A percentile compares a stretch with the other conserved stretches of the same genome.
Conservation (phyloP, 371 early-diverging fungal species). For the Gilbertella persicaria region DNA sequence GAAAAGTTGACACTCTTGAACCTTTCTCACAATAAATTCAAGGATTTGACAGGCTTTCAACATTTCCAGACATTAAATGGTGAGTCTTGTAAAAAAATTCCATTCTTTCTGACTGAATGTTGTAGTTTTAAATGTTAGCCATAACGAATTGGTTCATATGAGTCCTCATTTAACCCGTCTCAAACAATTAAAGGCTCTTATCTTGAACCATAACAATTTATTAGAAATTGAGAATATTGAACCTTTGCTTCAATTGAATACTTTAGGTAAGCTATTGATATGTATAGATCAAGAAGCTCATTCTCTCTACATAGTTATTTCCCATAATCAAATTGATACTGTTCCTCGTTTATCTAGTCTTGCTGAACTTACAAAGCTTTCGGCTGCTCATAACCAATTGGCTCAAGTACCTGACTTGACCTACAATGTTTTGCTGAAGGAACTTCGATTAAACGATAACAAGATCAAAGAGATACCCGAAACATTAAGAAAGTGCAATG, state of each 20-base stretch:
- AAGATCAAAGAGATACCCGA: slow-evolving; percentile 68
- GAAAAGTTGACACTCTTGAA: slow-evolving; percentile 66
- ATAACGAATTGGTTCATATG: slow-evolving; percentile 70
- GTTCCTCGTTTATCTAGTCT: slow-evolving; percentile 60
- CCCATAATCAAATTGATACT: slow-evolving; percentile 73
- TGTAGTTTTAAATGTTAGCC: slow-evolving; percentile 75
- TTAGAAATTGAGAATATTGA: slow-evolving; percentile 65
- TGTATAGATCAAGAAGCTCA: neutral
- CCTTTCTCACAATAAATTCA: slow-evolving; percentile 66
- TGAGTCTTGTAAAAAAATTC: slow-evolving; percentile 19
- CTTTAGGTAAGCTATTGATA: slow-evolving; percentile 53
- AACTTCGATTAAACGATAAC: slow-evolving; percentile 81
- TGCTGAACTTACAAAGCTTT: slow-evolving; percentile 70
- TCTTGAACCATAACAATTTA: slow-evolving; percentile 78
- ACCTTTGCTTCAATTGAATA: slow-evolving; percentile 63
- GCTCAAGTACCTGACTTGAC: slow-evolving; percentile 70
- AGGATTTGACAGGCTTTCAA: slow-evolving; percentile 62
- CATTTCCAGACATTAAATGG: slow-evolving; percentile 63
- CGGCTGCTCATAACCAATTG: slow-evolving; percentile 74
- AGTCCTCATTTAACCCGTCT: slow-evolving; percentile 59
- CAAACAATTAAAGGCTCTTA: slow-evolving; percentile 76
- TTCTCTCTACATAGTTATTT: slow-evolving; percentile 56
- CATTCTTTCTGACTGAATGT: slow-evolving; percentile 6
- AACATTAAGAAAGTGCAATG: slow-evolving; percentile 50
- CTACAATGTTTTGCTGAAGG: slow-evolving; percentile 59